Evolutionary conservation across 1,284 basidiomycete species (phyloP).

Genomic region (Schizophyllum amplum): DNA sequence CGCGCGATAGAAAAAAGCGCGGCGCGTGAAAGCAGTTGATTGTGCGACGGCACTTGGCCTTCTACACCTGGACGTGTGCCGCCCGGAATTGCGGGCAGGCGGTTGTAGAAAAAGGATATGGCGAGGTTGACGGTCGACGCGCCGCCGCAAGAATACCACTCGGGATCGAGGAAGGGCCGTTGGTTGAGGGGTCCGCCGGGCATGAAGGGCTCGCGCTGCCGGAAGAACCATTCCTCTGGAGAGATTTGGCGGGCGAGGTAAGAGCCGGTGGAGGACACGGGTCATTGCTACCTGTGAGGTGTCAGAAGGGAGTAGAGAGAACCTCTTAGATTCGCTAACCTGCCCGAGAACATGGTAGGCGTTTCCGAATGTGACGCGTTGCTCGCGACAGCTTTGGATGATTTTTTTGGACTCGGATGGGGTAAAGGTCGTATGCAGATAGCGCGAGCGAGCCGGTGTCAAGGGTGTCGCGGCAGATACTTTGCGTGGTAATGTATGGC

Average conservation of each 20-base stretch:
- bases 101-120: slow-evolving; percentile 36
- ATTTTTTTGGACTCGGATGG: slow-evolving; percentile 20
- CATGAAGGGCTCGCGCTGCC: slow-evolving; percentile 42
- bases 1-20: slow-evolving; percentile 39
- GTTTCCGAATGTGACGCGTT: slow-evolving; percentile 42
- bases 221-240: slow-evolving; percentile 43
- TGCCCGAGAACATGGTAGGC: slow-evolving; percentile 43
- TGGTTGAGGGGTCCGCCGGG: slow-evolving; percentile 43
- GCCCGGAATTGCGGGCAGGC: slow-evolving; percentile 45
- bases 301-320: background rate
- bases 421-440: background rate
- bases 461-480: slow-evolving; percentile 24
- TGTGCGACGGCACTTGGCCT: slow-evolving; percentile 30
- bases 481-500: slow-evolving; percentile 44
- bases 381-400: slow-evolving; percentile 30
- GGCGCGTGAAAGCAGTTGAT: slow-evolving; percentile 32
- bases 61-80: slow-evolving; percentile 23
- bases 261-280: slow-evolving; percentile 39
- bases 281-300: slow-evolving; percentile 32
- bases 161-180: slow-evolving; percentile 39
- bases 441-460: background rate
- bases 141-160: slow-evolving; percentile 42
- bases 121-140: slow-evolving; percentile 32
- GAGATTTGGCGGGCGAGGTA: slow-evolving; percentile 39
- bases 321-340: background rate